Evolutionary conservation across 2,329 filamentous ascomycete species (phyloP).

Genomic region (Plenodomus lindquistii): DNA sequence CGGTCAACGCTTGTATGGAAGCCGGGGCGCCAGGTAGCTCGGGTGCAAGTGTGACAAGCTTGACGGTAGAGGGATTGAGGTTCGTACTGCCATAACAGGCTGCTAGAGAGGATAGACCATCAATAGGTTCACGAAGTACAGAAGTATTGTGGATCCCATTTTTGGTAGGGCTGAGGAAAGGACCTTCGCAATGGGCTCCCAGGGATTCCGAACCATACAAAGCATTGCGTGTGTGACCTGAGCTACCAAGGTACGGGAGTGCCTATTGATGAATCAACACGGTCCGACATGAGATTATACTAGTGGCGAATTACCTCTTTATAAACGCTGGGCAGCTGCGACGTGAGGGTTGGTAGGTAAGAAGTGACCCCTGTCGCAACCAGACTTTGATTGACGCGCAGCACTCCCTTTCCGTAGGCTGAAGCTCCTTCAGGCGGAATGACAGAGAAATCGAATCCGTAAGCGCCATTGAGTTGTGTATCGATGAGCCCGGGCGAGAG

Average conservation of each 20-base stretch:
- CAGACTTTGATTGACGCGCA: constrained; percentile 70
- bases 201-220: constrained; percentile 80
- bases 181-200: constrained; percentile 88
- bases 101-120: constrained; percentile 67
- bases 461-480: constrained; percentile 87
- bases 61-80: constrained; percentile 61
- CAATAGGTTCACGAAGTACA: constrained; percentile 66
- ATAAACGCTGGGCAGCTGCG: constrained; percentile 80
- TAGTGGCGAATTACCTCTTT: constrained; percentile 53
- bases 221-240: constrained; percentile 62
- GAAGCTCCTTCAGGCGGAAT: constrained; percentile 63
- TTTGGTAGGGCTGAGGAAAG: constrained; percentile 80
- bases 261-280: constrained; percentile 39
- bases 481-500: constrained; percentile 87
- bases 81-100: constrained; percentile 74
- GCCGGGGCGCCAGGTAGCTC: constrained; percentile 73
- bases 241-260: constrained; percentile 77
- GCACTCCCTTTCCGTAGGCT: constrained; percentile 73
- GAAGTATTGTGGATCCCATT: constrained; percentile 83
- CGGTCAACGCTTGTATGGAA: constrained; percentile 67
- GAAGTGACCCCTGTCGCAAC: constrained; percentile 83
- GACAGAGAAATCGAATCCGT: constrained; percentile 89
- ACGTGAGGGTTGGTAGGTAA: constrained; percentile 84
- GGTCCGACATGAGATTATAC: neutral
- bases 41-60: constrained; percentile 84